Percentiles rank a stretch among this genome's conserved stretches.
Evolutionary conservation across 73 alveolate genomes (phyloP).

Genomic region (Symbiodinium natans): DNA sequence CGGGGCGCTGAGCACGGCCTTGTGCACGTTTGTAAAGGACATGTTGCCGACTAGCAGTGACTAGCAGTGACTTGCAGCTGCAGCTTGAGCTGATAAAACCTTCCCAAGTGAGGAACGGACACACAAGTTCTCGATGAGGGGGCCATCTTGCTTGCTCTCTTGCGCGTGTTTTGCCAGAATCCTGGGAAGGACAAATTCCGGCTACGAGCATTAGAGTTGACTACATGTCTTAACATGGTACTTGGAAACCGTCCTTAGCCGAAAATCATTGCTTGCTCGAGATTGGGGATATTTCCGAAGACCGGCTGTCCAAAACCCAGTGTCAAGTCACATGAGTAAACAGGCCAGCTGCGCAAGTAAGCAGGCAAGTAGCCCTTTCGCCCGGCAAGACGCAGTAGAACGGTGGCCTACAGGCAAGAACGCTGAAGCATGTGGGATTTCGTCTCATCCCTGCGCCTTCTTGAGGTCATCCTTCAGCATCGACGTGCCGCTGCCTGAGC

Average conservation of each 20-base stretch:
- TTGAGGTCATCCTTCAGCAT: not conserved
- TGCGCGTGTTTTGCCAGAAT: slow-evolving; percentile 70
- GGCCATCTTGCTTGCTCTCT: slow-evolving; percentile 18
- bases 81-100: not conserved
- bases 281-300: not conserved
- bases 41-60: not conserved
- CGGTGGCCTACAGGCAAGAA: slow-evolving; percentile 29
- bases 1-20: slow-evolving; percentile 56
- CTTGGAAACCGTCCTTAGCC: not conserved
- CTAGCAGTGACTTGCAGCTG: not conserved
- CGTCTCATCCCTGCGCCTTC: not conserved
- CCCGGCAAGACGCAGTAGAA: slow-evolving; percentile 41
- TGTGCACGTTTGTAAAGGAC: too few relatives aligned
- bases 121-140: slow-evolving; percentile 54
- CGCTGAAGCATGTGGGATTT: not conserved
- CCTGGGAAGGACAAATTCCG: not conserved
- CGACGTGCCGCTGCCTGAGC: slow-evolving; percentile 23
- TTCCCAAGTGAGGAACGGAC: not conserved
- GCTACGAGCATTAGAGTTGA: not conserved
- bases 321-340: not conserved
- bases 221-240: not conserved
- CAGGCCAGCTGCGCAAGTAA: slow-evolving; percentile 61
- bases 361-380: slow-evolving; percentile 80
- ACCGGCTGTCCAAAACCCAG: not conserved
- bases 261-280: not conserved